A percentile compares a stretch with the other conserved stretches of the same genome.
These are phyloP conservation scores for Vitis hybrid DNA, from an alignment of 177 flowering plant species.

Conservation along the genomic window DNA sequence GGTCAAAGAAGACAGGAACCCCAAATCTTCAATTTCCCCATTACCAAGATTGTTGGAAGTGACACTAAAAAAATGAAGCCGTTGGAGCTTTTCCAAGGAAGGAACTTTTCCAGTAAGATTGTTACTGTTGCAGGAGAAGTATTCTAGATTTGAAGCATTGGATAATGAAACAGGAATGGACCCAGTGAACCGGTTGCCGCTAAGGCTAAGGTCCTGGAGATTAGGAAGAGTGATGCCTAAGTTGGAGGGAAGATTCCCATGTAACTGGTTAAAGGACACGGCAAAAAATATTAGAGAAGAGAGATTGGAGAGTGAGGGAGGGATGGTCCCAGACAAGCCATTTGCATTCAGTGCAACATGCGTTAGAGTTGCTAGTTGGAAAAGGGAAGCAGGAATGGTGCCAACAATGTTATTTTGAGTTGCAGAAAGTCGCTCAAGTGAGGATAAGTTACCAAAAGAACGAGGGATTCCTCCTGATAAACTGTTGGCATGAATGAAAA, in stretches of 20 bases:
- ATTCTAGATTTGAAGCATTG: conserved; percentile 16
- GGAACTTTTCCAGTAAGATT: conserved; percentile 14
- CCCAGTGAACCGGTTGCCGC: conserved; percentile 18
- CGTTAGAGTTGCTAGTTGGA: conserved; percentile 7
- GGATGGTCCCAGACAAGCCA: conserved; percentile 25
- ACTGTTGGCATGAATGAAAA: conserved; percentile 15
- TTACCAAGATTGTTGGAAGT: conserved; percentile 14
- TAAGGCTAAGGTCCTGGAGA: background rate
- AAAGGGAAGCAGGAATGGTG: conserved; percentile 20
- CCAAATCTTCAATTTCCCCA: conserved; percentile 10
- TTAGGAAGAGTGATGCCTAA: conserved; percentile 23
- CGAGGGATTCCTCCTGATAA: conserved; percentile 30
- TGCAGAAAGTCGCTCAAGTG: background rate
- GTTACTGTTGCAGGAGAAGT: background rate
- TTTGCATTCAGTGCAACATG: background rate
- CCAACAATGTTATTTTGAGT: conserved; percentile 16
- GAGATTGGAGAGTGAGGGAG: conserved; percentile 28
- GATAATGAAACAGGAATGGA: conserved; percentile 20
- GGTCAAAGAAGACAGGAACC: conserved; percentile 8
- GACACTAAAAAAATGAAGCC: conserved; percentile 1
- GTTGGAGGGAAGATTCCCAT: conserved; percentile 22
- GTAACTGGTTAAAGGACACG: conserved; percentile 1
- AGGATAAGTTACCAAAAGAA: conserved; percentile 28
- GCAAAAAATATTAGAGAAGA: conserved; percentile 4
- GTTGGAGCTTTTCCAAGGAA: conserved; percentile 13